phyloP scores from a whole-genome alignment of 352 stramenopile genomes.

The Globisporangium echinulatum region DNA sequence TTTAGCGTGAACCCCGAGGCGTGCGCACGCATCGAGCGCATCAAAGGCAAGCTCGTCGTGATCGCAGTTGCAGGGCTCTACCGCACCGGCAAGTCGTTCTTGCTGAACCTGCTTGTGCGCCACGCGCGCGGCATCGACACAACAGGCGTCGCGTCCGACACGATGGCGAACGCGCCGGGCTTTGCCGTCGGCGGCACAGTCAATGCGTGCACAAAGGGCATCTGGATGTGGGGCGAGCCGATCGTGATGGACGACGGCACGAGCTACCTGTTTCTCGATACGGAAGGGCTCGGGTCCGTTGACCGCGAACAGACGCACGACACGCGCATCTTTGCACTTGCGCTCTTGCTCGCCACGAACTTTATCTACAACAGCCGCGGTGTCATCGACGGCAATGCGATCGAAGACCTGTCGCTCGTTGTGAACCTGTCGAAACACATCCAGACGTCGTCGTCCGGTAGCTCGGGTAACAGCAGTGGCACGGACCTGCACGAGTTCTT shows the following conservation, averaged over 20 bases:
- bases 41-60: conserved; percentile 80
- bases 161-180: conserved; percentile 19
- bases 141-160: conserved; percentile 7
- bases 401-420: conserved; percentile 88
- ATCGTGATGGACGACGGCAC: conserved; percentile 66
- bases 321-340: conserved; percentile 87
- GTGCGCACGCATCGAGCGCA: conserved; percentile 47
- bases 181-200: conserved; percentile 83
- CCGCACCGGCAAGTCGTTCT: conserved; percentile 87
- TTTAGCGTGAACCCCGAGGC: conserved; percentile 81
- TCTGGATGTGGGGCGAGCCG: conserved; percentile 88
- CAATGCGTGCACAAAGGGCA: conserved; percentile 88
- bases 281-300: conserved; percentile 79
- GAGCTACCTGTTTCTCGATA: conserved; percentile 84
- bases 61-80: conserved; percentile 84
- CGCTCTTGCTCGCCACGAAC: conserved; percentile 74
- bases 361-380: conserved; percentile 91
- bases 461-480: conserved; percentile 10
- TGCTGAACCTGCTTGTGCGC: conserved; percentile 83
- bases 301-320: conserved; percentile 86
- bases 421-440: conserved; percentile 90
- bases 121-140: conserved; percentile 38
- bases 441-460: conserved; percentile 45
- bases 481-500: conserved; percentile 79
- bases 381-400: conserved; percentile 86